Conservation (phyloP, 345 rosid species). For the Nephelium lappaceum region DNA sequence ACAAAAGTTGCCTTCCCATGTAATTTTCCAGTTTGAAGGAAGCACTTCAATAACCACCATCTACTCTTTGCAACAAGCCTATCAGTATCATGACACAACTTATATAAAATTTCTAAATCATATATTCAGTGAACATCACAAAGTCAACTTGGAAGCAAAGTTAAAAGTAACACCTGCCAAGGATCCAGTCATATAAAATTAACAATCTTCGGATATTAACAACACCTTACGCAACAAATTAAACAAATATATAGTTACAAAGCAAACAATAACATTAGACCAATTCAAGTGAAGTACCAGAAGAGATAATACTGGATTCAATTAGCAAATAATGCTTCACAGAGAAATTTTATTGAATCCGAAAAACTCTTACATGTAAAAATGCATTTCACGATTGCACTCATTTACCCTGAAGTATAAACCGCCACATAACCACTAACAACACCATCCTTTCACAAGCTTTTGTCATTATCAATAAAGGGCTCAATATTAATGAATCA, state of each 20-base stretch:
- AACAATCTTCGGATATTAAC: not conserved
- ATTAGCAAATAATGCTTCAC: not conserved
- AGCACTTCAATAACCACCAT: not conserved
- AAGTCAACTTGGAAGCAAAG: not conserved
- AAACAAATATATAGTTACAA: not conserved
- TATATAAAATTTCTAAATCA: not conserved
- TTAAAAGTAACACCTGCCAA: not conserved
- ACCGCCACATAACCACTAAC: not conserved
- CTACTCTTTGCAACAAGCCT: not conserved
- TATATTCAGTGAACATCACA: not conserved
- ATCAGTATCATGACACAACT: not conserved
- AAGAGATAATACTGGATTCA: not conserved
- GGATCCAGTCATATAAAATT: not conserved
- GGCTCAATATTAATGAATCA: not conserved
- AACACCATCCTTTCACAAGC: not conserved
- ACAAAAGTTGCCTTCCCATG: not conserved
- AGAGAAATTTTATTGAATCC: not conserved
- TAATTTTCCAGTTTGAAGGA: not conserved
- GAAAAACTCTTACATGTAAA: not conserved
- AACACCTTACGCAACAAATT: not conserved
- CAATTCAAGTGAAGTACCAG: not conserved
- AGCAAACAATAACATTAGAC: not conserved
- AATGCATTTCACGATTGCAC: not conserved
- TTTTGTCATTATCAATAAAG: not conserved
- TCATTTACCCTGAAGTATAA: not conserved